Conservation (phyloP, 1,284 basidiomycete species). For the Ustilago sp. region DNA sequence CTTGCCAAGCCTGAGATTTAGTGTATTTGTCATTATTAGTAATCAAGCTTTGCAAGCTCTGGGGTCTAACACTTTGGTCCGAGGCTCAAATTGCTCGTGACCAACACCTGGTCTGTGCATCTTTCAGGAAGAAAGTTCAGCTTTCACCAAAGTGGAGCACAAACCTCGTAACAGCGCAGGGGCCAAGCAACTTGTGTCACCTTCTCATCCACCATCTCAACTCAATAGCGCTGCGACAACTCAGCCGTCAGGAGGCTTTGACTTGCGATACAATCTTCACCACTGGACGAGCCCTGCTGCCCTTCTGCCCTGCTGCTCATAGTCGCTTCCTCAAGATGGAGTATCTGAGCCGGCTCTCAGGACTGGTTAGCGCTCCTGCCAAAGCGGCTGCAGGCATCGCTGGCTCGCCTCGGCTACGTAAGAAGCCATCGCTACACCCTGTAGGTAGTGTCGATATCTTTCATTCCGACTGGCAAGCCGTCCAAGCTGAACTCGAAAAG, state of each 20-base stretch:
- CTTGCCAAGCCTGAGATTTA: conserved; percentile 5
- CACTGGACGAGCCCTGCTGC: too few species aligned
- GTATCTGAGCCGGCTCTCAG: conserved; percentile 48
- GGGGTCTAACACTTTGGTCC: neutral
- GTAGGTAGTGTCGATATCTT: conserved; percentile 52
- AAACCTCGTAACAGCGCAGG: neutral
- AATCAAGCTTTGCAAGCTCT: neutral
- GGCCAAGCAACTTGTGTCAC: neutral
- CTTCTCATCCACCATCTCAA: neutral
- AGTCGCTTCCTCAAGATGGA: conserved; percentile 39
- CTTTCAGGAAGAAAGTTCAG: neutral
- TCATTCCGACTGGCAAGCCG: conserved; percentile 43
- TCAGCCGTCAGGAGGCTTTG: too few species aligned
- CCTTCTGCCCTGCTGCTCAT: conserved; percentile 4
- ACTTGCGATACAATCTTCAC: too few species aligned
- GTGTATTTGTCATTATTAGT: conserved; percentile 36
- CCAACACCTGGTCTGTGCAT: conserved; percentile 28
- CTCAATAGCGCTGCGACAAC: neutral
- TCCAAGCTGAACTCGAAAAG: conserved; percentile 72
- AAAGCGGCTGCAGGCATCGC: conserved; percentile 32
- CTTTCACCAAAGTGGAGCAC: neutral
- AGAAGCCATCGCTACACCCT: conserved; percentile 43
- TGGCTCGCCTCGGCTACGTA: conserved; percentile 34
- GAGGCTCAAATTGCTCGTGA: neutral
- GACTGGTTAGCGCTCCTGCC: conserved; percentile 44